A percentile compares a stretch with the other conserved stretches of the same genome.
Conservation (phyloP, 148 eudicot genomes). For the Amaranthus hypochondriacus region DNA sequence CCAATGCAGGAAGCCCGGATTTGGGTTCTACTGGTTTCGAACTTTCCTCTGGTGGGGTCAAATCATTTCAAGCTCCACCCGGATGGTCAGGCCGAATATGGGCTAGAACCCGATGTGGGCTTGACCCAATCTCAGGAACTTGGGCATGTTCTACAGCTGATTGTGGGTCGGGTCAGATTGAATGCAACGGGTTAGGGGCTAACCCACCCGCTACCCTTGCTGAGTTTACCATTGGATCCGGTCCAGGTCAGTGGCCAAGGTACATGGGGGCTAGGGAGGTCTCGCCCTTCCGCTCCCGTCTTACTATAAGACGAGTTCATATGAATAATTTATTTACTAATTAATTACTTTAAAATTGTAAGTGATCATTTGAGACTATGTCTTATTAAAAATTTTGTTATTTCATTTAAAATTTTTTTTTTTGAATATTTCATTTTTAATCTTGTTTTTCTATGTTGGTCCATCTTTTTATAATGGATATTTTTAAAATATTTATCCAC, state of each 20-base stretch:
- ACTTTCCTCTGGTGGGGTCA: slow-evolving; percentile 33
- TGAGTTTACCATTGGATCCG: slow-evolving; percentile 55
- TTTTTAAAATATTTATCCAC: no score
- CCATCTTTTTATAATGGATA: no score
- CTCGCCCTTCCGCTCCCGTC: no score
- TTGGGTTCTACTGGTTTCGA: slow-evolving; percentile 54
- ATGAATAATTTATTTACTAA: no score
- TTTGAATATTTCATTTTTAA: no score
- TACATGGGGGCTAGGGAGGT: no score
- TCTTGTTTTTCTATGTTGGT: no score
- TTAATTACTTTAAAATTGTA: no score
- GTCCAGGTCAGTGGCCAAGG: slow-evolving; percentile 4
- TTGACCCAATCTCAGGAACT: slow-evolving; percentile 34
- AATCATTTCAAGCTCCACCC: slow-evolving; percentile 33
- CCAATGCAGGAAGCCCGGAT: slow-evolving; percentile 42
- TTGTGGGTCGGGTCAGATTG: slow-evolving; percentile 54
- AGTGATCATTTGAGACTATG: no score
- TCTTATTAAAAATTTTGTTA: no score
- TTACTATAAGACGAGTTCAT: no score
- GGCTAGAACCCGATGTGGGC: slow-evolving; percentile 58
- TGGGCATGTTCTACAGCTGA: slow-evolving; percentile 55
- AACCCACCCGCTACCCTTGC: slow-evolving; percentile 60
- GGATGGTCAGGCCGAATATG: slow-evolving; percentile 74
- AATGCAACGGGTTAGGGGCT: slow-evolving; percentile 55
- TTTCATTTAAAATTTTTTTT: no score